Percentiles rank a stretch among this genome's conserved stretches.
phyloP scores from a whole-genome alignment of 257 asterid species.

The Osmanthus fragrans region DNA sequence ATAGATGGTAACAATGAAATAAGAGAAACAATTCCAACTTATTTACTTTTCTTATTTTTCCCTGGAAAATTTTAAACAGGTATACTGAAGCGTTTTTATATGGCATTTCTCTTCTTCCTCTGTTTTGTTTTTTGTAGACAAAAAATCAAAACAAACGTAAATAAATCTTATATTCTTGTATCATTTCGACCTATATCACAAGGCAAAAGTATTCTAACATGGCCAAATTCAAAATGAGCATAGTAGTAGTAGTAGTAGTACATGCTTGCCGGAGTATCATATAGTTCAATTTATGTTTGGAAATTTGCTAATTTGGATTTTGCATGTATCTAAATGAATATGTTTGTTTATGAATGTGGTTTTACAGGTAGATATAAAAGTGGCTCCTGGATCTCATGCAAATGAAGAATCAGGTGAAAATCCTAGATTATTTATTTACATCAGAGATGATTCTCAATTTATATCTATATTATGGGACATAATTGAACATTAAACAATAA shows the following conservation, averaged over 20 bases:
- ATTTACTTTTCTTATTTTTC: no score
- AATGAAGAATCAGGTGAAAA: constrained; percentile 77
- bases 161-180: background rate
- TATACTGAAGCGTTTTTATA: background rate
- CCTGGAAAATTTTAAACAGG: background rate
- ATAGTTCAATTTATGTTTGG: background rate
- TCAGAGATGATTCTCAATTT: constrained; percentile 9
- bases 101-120: background rate
- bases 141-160: background rate
- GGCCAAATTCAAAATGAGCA: background rate
- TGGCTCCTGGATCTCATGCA: constrained; percentile 96
- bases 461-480: no score
- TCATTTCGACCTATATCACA: background rate
- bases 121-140: background rate
- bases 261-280: background rate
- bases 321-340: background rate
- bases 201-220: no score
- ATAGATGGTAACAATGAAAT: background rate
- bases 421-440: background rate
- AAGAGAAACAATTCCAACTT: background rate
- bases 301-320: constrained; percentile 2
- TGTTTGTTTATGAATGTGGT: constrained; percentile 16
- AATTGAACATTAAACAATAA: background rate
- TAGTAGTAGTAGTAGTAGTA: no score
- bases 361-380: constrained; percentile 85